A percentile compares a stretch with the other conserved stretches of the same genome.
These are phyloP conservation scores for Tricholoma saponaceum DNA, from an alignment of 768 basidiomycete species.

Conservation along the genomic window DNA sequence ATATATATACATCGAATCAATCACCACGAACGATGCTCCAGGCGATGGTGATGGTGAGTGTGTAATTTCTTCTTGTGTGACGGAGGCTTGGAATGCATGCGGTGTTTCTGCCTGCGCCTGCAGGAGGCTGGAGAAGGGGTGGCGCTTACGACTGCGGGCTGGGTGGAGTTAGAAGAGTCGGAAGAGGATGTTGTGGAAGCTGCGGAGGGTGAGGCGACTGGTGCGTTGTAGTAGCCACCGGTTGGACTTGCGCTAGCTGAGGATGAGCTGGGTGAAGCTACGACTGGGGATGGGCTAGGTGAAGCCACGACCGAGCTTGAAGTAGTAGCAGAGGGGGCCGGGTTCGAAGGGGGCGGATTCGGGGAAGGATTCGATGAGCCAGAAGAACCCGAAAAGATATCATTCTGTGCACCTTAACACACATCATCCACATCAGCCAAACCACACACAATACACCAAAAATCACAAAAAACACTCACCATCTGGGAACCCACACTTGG, in stretches of 20 bases:
- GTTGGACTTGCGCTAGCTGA: too few species aligned
- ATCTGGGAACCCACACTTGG: slow-evolving; percentile 42
- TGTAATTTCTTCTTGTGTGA: background rate
- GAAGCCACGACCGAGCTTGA: background rate
- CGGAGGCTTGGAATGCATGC: background rate
- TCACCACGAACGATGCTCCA: background rate
- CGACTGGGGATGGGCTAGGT: background rate
- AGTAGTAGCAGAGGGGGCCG: too few species aligned
- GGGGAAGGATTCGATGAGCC: background rate
- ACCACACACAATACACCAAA: background rate
- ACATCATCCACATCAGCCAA: slow-evolving; percentile 4
- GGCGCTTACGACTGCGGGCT: background rate
- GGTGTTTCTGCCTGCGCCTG: background rate
- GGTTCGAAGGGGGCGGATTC: background rate
- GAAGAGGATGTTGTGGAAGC: background rate
- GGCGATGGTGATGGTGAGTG: background rate
- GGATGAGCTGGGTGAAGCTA: too few species aligned
- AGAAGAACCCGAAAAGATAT: slow-evolving; percentile 37
- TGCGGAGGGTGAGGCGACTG: too few species aligned
- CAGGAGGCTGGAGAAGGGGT: background rate
- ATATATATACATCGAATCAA: background rate
- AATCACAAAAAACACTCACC: slow-evolving; percentile 27
- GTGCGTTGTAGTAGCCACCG: too few species aligned
- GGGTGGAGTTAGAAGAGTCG: slow-evolving; percentile 3
- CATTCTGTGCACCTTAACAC: slow-evolving; percentile 37